Conservation (phyloP, 306 rosid genomes). For the Alnus glutinosa region DNA sequence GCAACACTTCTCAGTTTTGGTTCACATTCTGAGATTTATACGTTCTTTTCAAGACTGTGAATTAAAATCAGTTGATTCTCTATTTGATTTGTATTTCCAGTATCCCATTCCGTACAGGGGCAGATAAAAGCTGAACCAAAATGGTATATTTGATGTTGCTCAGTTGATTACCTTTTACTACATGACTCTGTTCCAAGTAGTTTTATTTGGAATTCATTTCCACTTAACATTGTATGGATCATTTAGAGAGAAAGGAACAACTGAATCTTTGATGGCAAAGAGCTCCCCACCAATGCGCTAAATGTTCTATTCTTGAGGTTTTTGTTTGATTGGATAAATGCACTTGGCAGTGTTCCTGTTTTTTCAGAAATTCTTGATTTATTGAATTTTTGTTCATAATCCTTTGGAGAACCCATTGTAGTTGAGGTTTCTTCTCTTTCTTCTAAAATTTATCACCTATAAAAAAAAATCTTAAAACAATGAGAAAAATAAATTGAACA, state of each 20-base stretch:
- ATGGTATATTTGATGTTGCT: neutral
- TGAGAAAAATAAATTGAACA: conserved; percentile 14
- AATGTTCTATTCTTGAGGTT: neutral
- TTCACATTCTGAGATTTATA: neutral
- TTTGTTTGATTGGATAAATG: neutral
- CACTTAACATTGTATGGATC: neutral
- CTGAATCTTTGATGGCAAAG: neutral
- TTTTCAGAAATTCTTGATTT: neutral
- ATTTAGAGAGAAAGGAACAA: neutral
- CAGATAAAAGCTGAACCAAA: neutral
- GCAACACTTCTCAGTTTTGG: neutral
- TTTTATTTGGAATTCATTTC: neutral
- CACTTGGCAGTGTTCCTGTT: neutral
- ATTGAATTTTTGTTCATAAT: neutral
- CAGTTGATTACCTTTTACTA: neutral
- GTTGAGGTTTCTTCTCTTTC: neutral
- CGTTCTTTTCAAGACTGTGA: neutral
- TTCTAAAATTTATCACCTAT: neutral
- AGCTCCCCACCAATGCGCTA: neutral
- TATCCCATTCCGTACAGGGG: neutral
- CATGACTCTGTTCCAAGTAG: neutral
- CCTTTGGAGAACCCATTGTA: neutral
- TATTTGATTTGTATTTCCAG: neutral
- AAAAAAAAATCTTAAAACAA: conserved; percentile 6
- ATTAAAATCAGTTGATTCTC: neutral